Evolutionary conservation across 2,329 filamentous ascomycete genomes (phyloP).

Genomic region (Aspergillus novofumigatus): DNA sequence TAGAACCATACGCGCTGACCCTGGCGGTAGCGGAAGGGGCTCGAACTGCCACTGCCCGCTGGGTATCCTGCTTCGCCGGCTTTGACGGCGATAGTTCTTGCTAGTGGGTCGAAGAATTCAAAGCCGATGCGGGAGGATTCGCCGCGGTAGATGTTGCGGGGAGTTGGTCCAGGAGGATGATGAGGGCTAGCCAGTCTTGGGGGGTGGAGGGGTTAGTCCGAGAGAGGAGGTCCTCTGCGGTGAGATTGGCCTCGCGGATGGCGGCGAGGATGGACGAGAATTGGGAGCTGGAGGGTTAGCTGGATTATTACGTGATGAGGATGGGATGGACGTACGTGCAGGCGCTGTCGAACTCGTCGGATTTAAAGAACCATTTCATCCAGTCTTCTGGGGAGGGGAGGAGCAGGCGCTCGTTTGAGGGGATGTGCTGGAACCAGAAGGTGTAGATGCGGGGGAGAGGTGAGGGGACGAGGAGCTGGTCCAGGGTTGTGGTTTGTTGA

Average conservation of each 20-base stretch:
- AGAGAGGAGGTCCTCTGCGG: neutral
- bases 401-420: neutral
- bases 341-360: constrained; percentile 1
- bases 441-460: constrained; percentile 1
- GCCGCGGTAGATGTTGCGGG: constrained; percentile 57
- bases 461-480: neutral
- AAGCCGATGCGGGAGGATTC: constrained; percentile 47
- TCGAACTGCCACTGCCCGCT: too few relatives aligned
- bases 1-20: constrained; percentile 54
- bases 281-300: neutral
- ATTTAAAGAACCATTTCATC: constrained; percentile 3
- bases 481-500: rapidly evolving
- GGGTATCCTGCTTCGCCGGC: constrained; percentile 34
- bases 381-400: constrained; percentile 1
- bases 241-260: neutral
- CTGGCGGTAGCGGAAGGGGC: constrained; percentile 32
- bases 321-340: constrained; percentile 1
- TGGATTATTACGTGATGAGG: neutral
- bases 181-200: constrained; percentile 41
- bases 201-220: constrained; percentile 1
- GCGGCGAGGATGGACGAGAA: neutral
- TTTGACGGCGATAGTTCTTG: constrained; percentile 41
- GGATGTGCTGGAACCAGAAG: constrained; percentile 7
- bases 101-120: constrained; percentile 54
- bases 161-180: constrained; percentile 61